phyloP scores from a whole-genome alignment of 1,284 basidiomycete species.

The Trametes versicolor region DNA sequence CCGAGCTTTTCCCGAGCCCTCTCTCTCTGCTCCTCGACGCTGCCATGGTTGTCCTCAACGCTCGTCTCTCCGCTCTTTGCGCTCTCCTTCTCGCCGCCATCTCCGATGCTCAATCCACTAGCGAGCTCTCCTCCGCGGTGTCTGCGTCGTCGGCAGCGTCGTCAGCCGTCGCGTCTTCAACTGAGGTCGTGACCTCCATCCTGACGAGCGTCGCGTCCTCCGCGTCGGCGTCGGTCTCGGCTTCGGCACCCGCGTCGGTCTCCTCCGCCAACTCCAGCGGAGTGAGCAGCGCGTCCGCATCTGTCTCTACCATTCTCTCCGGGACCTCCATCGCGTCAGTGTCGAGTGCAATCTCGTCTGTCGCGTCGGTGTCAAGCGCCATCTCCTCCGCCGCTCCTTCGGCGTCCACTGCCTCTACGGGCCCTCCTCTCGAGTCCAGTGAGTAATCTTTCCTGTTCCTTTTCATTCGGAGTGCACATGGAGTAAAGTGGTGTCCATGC shows the following conservation, averaged over 20 bases:
- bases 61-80: conserved; percentile 32
- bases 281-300: not conserved
- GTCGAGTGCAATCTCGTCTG: not conserved
- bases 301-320: not conserved
- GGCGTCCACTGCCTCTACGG: conserved; percentile 14
- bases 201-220: conserved; percentile 1
- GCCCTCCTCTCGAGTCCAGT: conserved; percentile 27
- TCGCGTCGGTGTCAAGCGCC: conserved; percentile 6
- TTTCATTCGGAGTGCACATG: not conserved
- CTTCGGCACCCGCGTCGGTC: no score
- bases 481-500: not conserved
- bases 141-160: no score
- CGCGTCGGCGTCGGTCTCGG: not conserved
- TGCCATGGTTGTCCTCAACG: conserved; percentile 32
- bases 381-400: conserved; percentile 11
- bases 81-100: conserved; percentile 31
- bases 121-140: conserved; percentile 7
- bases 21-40: conserved; percentile 8
- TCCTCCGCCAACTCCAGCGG: conserved; percentile 4
- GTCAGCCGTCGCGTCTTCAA: conserved; percentile 8
- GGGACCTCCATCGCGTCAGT: not conserved
- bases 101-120: conserved; percentile 18
- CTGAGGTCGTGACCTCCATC: conserved; percentile 13
- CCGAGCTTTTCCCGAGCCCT: conserved; percentile 27
- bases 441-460: conserved; percentile 1